A percentile compares a stretch with the other conserved stretches of the same genome.
Conservation (phyloP, 306 rosid genomes). For the Vigna unguiculata region DNA sequence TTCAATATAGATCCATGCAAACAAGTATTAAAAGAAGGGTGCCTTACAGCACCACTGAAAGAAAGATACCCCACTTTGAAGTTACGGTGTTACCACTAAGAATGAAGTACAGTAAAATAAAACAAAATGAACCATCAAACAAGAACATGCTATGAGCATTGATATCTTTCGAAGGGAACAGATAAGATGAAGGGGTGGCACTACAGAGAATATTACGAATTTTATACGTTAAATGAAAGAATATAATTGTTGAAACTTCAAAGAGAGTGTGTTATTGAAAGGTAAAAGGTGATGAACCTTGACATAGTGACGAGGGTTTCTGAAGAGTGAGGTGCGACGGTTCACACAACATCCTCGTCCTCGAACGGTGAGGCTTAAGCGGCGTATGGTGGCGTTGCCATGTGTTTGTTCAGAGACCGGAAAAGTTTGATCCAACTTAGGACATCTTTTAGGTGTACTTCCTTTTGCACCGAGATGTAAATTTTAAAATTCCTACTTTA, state of each 20-base stretch:
- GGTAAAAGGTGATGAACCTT: constrained; percentile 48
- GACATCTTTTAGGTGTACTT: too few relatives aligned
- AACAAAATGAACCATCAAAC: neutral
- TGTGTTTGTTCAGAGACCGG: neutral
- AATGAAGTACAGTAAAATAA: neutral
- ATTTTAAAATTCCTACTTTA: too few relatives aligned
- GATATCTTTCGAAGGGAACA: neutral
- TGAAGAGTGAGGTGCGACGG: constrained; percentile 34
- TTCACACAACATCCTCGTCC: constrained; percentile 41
- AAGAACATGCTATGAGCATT: neutral
- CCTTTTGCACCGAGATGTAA: too few relatives aligned
- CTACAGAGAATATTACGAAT: neutral
- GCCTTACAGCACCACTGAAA: neutral
- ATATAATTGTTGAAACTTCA: neutral
- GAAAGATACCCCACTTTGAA: constrained; percentile 7
- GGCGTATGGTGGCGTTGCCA: constrained; percentile 38
- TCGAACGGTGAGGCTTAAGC: constrained; percentile 33
- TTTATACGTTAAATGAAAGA: neutral
- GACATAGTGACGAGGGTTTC: constrained; percentile 50
- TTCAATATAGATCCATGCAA: neutral
- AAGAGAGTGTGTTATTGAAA: neutral
- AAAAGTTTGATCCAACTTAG: neutral
- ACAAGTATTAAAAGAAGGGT: constrained; percentile 1
- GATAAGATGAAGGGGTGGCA: constrained; percentile 17
- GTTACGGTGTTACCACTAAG: neutral